phyloP scores from a whole-genome alignment of 768 basidiomycete genomes.

The Coprinellus aureogranulatus region DNA sequence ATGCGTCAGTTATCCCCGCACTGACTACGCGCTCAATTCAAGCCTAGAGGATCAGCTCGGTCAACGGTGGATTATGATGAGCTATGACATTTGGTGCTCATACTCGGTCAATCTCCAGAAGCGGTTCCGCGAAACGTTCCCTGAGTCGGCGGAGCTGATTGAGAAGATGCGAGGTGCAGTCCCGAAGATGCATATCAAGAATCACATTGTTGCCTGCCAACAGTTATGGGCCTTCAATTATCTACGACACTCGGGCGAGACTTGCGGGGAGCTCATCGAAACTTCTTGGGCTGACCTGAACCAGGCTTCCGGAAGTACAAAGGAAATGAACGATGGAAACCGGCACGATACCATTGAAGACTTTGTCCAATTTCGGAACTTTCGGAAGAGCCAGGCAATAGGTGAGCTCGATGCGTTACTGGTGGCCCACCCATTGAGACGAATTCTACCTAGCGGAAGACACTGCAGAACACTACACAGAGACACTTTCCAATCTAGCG shows the following conservation, averaged over 20 bases:
- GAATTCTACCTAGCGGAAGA: not conserved
- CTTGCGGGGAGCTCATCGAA: constrained; percentile 29
- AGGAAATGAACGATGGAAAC: constrained; percentile 28
- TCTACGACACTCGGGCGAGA: constrained; percentile 20
- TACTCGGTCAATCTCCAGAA: constrained; percentile 18
- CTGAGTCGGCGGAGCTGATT: constrained; percentile 9
- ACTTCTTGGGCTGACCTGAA: constrained; percentile 24
- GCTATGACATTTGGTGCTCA: constrained; percentile 31
- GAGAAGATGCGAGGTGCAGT: constrained; percentile 20
- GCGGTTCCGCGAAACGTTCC: constrained; percentile 19
- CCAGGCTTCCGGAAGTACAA: constrained; percentile 24
- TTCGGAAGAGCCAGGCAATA: constrained; percentile 21
- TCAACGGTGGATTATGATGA: constrained; percentile 18
- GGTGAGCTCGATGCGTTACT: too few species aligned
- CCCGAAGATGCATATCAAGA: constrained; percentile 28
- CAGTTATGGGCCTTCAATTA: constrained; percentile 24
- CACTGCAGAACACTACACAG: not conserved
- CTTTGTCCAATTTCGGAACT: constrained; percentile 23
- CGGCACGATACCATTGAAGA: constrained; percentile 28
- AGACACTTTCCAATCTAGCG: too few species aligned
- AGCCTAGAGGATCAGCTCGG: constrained; percentile 12
- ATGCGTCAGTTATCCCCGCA: constrained; percentile 16
- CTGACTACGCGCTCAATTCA: constrained; percentile 22
- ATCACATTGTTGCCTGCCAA: constrained; percentile 23
- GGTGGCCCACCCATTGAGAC: constrained; percentile 2